Conservation (phyloP, 73 alveolate species). For the Stentor roeselii region DNA sequence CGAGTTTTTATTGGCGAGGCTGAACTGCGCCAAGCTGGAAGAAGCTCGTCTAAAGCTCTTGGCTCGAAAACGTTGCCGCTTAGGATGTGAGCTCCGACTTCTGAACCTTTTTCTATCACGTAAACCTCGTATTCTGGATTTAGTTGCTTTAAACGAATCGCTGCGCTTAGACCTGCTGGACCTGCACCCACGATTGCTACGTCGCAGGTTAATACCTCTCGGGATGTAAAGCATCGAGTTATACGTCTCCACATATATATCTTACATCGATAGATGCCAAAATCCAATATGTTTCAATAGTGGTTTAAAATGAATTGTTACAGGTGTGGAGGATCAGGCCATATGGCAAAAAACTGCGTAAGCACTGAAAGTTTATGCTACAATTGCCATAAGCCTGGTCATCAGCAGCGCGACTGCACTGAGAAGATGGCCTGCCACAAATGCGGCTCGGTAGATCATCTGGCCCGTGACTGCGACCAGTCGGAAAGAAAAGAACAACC, state of each 20-base stretch:
- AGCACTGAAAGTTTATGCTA: background rate
- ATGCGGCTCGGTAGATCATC: background rate
- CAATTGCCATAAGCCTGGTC: background rate
- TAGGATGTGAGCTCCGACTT: conserved; percentile 90
- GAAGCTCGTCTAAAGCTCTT: conserved; percentile 72
- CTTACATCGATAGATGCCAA: background rate
- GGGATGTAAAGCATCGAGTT: conserved; percentile 1
- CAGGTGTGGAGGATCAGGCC: background rate
- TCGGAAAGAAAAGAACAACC: background rate
- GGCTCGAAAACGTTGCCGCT: conserved; percentile 94
- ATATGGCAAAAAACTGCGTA: no score
- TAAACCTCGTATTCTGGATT: conserved; percentile 69
- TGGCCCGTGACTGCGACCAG: background rate
- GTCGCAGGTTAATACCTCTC: conserved; percentile 66
- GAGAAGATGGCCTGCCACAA: background rate
- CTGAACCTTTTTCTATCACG: conserved; percentile 78
- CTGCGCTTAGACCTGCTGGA: conserved; percentile 96
- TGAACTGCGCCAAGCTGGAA: conserved; percentile 77
- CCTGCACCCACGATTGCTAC: conserved; percentile 90
- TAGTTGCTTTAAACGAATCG: conserved; percentile 79
- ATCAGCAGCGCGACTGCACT: background rate
- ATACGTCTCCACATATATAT: conserved; percentile 10
- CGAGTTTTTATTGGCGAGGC: conserved; percentile 90
- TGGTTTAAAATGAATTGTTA: background rate
- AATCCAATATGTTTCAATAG: no score